Conservation (phyloP, 2,329 filamentous ascomycete genomes). For the Nothopassalora personata region DNA sequence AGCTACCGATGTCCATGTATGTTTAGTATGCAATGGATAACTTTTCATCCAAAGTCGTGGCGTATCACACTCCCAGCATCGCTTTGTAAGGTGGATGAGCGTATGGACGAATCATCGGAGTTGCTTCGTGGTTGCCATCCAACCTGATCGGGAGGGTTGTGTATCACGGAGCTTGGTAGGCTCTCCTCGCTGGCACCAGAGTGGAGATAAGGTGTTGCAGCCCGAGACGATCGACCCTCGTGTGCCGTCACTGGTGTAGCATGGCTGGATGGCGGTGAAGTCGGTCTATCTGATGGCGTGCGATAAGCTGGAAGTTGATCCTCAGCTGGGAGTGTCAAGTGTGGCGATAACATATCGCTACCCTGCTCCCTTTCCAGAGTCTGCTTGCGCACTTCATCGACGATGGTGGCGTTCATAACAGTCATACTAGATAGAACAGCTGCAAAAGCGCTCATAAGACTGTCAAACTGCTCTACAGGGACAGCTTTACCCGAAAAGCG, state of each 20-base stretch:
- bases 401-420: conserved; percentile 51
- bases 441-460: conserved; percentile 79
- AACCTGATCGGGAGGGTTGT: conserved; percentile 9
- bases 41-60: conserved; percentile 10
- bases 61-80: conserved; percentile 27
- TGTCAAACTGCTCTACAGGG: conserved; percentile 64
- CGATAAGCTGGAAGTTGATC: not conserved
- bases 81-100: conserved; percentile 21
- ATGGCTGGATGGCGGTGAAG: conserved; percentile 19
- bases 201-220: conserved; percentile 22
- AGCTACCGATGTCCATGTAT: not conserved
- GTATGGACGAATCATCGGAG: conserved; percentile 7
- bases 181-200: conserved; percentile 22
- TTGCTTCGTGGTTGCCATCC: not conserved
- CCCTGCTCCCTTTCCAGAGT: conserved; percentile 9
- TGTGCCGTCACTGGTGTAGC: conserved; percentile 28
- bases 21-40: not conserved
- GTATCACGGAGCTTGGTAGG: conserved; percentile 24
- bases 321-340: conserved; percentile 1
- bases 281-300: conserved; percentile 12
- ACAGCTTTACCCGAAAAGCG: conserved; percentile 72
- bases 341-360: not conserved
- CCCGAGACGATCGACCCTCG: conserved; percentile 17
- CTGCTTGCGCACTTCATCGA: conserved; percentile 41
- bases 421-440: conserved; percentile 71